These are phyloP conservation scores for Candida krabiensis DNA, from an alignment of 805 yeast species.

Conservation along the genomic window DNA sequence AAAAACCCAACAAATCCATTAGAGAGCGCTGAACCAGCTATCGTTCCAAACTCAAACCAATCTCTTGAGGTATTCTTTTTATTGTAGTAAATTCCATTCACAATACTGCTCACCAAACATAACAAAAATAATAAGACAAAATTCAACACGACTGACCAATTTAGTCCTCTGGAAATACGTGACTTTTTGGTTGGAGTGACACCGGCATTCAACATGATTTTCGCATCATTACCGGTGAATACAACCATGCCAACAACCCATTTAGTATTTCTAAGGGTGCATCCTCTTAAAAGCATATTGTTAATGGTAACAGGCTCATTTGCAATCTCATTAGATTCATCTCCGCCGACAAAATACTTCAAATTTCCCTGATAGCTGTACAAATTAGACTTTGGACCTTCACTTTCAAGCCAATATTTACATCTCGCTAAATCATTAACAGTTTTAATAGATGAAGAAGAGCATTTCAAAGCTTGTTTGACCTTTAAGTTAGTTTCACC, in stretches of 20 bases:
- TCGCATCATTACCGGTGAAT: constrained; percentile 78
- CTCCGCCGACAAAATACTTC: constrained; percentile 41
- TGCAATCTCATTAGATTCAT: constrained; percentile 31
- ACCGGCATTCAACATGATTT: constrained; percentile 80
- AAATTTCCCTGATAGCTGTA: constrained; percentile 76
- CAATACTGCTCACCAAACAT: constrained; percentile 69
- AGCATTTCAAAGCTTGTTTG: constrained; percentile 68
- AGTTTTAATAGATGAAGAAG: constrained; percentile 37
- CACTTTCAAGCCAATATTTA: constrained; percentile 72
- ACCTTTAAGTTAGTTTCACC: constrained; percentile 80
- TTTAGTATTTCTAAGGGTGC: constrained; percentile 74
- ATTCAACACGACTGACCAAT: constrained; percentile 66
- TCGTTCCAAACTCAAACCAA: constrained; percentile 69
- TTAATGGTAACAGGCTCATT: constrained; percentile 71
- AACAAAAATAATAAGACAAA: constrained; percentile 61
- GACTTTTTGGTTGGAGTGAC: constrained; percentile 76
- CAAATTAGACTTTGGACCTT: constrained; percentile 79
- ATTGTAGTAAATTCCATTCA: constrained; percentile 66
- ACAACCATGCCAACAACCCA: constrained; percentile 80
- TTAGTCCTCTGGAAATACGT: constrained; percentile 70
- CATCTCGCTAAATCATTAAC: constrained; percentile 48
- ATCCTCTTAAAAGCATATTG: constrained; percentile 72
- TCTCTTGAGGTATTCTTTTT: constrained; percentile 49
- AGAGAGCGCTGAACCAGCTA: constrained; percentile 61
- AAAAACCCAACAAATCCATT: constrained; percentile 74